Evolutionary conservation across 805 yeast genomes (phyloP), one percentile per base, ranked within the genome.

Genomic region (Cephaloascus albidus): DNA sequence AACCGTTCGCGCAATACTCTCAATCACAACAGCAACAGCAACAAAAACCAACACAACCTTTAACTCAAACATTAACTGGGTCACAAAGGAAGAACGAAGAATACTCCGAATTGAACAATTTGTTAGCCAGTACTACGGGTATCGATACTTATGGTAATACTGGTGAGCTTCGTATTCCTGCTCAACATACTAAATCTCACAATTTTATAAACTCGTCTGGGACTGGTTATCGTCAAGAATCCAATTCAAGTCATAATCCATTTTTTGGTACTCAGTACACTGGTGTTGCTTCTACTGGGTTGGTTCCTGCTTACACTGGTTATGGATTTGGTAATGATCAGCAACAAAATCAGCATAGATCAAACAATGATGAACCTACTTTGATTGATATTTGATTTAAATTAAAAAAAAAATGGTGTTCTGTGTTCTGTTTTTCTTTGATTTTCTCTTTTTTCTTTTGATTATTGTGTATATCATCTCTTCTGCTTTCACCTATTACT

Each of bases 111-210:
- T 72, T 90, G 53, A 88, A 88, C 63, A 72, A 74, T 39, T 68
- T 89, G 40, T 66, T 90, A 46, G 86, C 93, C 10, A 75, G 78
- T 35, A 97, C 96, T 20, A 85, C 95, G 0, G 97, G 96, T 26
- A 68, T 87, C 41, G 98, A 89, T 63, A 89, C 97, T 0, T 93
- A 85, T 58, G 95, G 95, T 56, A 87, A 86, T 59, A 78, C 83
- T 15, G 95, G 95, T 40, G 81, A 77, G 17, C 58, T 78, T 5
- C 79, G 96, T 63, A 75, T 90, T 40, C 96, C 97, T 3, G 94
- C 95, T 36, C 97, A 90, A 54, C 90, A 85, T 57, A 90, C 97
- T 1, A 76, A 74, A 47, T 79, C 93, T 2, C 79, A 81, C 4
- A 80, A 76, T 15, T 88, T 89, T 55, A 72, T 90, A 50, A 87